phyloP scores from a whole-genome alignment of 208 protist species.

The Trypanosoma theileri region DNA sequence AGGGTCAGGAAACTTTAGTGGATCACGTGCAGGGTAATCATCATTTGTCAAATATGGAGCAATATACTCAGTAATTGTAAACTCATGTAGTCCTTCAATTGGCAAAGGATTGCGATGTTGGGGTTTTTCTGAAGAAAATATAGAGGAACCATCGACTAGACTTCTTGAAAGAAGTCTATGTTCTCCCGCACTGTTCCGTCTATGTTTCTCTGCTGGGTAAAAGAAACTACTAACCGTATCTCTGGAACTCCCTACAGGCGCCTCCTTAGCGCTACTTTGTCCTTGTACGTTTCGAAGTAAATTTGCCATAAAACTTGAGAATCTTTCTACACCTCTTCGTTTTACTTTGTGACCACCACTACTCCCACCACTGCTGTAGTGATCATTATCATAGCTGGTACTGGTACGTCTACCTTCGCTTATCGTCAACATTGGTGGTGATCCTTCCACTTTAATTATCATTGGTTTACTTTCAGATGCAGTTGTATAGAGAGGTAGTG shows the following conservation, averaged over 20 bases:
- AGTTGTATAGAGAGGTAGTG: constrained; percentile 33
- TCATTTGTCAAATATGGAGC: neutral
- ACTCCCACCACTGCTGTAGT: too few species aligned
- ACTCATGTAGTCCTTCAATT: neutral
- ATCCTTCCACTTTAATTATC: neutral
- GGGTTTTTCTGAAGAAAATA: neutral
- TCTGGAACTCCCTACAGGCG: neutral
- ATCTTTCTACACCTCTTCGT: neutral
- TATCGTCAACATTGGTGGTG: neutral
- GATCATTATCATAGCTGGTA: too few species aligned
- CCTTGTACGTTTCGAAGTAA: neutral
- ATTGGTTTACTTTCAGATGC: neutral
- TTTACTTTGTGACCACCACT: neutral
- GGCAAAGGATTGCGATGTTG: neutral
- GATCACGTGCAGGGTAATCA: neutral
- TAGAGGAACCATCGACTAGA: neutral
- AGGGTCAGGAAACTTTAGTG: neutral
- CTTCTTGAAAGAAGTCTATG: neutral
- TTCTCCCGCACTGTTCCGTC: neutral
- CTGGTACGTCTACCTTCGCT: neutral
- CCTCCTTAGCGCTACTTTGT: neutral
- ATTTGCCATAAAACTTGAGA: constrained; percentile 4
- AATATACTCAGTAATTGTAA: constrained; percentile 6
- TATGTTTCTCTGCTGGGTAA: neutral
- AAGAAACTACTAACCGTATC: neutral